Conservation (phyloP, 495 filamentous ascomycete species). For the Talaromyces thailandensis region DNA sequence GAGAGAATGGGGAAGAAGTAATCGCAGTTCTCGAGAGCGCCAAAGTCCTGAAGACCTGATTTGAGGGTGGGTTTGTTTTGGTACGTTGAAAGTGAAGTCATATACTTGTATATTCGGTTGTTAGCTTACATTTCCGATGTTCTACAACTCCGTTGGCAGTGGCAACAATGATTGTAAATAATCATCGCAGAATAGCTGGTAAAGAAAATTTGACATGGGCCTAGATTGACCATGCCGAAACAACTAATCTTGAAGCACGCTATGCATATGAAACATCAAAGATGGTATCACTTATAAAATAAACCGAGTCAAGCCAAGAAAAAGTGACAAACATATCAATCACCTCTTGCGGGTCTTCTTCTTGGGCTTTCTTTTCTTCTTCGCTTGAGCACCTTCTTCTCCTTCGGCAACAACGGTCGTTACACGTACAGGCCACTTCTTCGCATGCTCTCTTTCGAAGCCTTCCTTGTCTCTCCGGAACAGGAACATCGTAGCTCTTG, state of each 20-base stretch:
- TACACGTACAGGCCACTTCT: conserved; percentile 45
- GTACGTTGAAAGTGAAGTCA: background rate
- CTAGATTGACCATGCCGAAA: background rate
- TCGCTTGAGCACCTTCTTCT: conserved; percentile 34
- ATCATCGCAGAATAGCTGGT: background rate
- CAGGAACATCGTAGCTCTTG: conserved; percentile 76
- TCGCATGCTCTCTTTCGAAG: conserved; percentile 72
- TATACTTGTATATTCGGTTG: background rate
- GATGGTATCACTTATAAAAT: background rate
- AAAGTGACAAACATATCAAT: conserved; percentile 8
- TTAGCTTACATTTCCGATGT: background rate
- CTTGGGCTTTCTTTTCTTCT: conserved; percentile 41
- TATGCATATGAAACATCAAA: conserved; percentile 3
- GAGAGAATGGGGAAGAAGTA: background rate
- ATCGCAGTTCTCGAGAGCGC: too few relatives aligned
- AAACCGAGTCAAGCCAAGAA: background rate
- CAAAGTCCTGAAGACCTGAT: too few relatives aligned
- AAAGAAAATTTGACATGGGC: too few relatives aligned
- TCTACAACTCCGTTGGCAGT: background rate
- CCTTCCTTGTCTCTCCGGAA: conserved; percentile 71
- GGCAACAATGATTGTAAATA: background rate
- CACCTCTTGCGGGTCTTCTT: conserved; percentile 42
- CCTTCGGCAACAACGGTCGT: conserved; percentile 28
- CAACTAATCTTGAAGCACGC: background rate
- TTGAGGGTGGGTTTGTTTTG: background rate